Conservation (phyloP, 2,329 filamentous ascomycete genomes). For the Onygenales sp. region DNA sequence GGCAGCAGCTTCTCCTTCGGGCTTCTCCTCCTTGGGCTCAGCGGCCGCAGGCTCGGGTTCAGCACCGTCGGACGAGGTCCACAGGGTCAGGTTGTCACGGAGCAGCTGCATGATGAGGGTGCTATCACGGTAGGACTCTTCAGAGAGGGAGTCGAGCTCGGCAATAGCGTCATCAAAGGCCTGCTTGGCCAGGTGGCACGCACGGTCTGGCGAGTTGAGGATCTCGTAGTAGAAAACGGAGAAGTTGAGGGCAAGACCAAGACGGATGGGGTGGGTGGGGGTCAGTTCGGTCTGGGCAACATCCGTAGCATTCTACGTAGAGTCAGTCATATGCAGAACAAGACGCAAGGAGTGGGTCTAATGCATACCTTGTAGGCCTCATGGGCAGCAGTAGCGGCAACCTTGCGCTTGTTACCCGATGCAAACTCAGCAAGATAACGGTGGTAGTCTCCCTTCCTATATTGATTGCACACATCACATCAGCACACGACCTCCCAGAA, state of each 20-base stretch:
- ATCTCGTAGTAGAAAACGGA: constrained; percentile 99
- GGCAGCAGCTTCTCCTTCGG: constrained; percentile 32
- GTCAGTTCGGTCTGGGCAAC: constrained; percentile 96
- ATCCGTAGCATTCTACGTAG: constrained; percentile 77
- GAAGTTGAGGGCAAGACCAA: constrained; percentile 97
- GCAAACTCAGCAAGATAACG: constrained; percentile 92
- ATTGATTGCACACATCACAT: constrained; percentile 9
- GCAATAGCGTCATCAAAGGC: constrained; percentile 98
- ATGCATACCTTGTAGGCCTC: constrained; percentile 91
- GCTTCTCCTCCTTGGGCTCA: constrained; percentile 55
- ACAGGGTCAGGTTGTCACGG: constrained; percentile 95
- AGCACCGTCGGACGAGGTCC: constrained; percentile 85
- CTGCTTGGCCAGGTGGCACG: constrained; percentile 98
- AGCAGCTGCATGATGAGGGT: constrained; percentile 99
- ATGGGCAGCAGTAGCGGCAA: constrained; percentile 74
- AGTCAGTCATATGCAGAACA: constrained; percentile 8
- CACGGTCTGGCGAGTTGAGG: constrained; percentile 92
- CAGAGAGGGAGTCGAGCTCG: constrained; percentile 93
- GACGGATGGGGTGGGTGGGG: constrained; percentile 94
- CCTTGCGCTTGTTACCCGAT: constrained; percentile 84
- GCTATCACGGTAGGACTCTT: constrained; percentile 98
- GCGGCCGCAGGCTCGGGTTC: constrained; percentile 51
- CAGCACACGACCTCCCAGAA: constrained; percentile 3
- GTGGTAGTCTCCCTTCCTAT: constrained; percentile 95
- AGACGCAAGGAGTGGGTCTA: no score